phyloP scores from a whole-genome alignment of 306 rosid species.

The Echinosophora koreensis region DNA sequence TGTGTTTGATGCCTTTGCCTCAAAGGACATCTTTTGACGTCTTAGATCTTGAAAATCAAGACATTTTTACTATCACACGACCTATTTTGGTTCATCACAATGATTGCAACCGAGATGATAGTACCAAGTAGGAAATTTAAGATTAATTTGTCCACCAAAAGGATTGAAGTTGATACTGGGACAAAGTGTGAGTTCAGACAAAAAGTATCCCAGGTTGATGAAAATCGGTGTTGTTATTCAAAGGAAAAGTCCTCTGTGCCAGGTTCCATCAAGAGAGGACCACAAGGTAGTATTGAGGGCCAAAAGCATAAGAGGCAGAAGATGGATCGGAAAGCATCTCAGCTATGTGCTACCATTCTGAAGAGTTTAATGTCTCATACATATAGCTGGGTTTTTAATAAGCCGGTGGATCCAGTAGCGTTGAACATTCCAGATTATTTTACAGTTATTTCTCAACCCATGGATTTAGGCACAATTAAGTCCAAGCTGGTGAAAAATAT shows the following conservation, averaged over 20 bases:
- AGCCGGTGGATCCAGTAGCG: slow-evolving; percentile 74
- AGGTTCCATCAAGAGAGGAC: slow-evolving; percentile 51
- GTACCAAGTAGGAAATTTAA: slow-evolving; percentile 55
- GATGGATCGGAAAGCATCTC: slow-evolving; percentile 55
- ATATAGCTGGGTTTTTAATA: slow-evolving; percentile 61
- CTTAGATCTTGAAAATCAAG: slow-evolving; percentile 4
- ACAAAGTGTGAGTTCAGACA: slow-evolving; percentile 41
- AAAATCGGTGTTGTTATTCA: slow-evolving; percentile 21
- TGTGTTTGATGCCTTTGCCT: background rate
- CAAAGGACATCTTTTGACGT: background rate
- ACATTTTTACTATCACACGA: background rate
- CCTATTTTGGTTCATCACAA: slow-evolving; percentile 8
- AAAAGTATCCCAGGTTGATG: slow-evolving; percentile 30
- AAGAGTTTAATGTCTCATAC: slow-evolving; percentile 55
- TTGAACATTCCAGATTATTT: slow-evolving; percentile 74
- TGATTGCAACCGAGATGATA: slow-evolving; percentile 65
- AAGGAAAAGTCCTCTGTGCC: slow-evolving; percentile 42
- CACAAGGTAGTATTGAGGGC: slow-evolving; percentile 42
- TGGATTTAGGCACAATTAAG: slow-evolving; percentile 80
- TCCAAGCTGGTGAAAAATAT: slow-evolving; percentile 59
- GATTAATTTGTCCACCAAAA: slow-evolving; percentile 58
- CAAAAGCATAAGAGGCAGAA: slow-evolving; percentile 64
- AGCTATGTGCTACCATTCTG: slow-evolving; percentile 58
- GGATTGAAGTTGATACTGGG: slow-evolving; percentile 51
- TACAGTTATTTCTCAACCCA: slow-evolving; percentile 58